These are phyloP conservation scores for Trichophaea hybrida DNA, from an alignment of 2,329 filamentous ascomycete genomes.

Conservation along the genomic window DNA sequence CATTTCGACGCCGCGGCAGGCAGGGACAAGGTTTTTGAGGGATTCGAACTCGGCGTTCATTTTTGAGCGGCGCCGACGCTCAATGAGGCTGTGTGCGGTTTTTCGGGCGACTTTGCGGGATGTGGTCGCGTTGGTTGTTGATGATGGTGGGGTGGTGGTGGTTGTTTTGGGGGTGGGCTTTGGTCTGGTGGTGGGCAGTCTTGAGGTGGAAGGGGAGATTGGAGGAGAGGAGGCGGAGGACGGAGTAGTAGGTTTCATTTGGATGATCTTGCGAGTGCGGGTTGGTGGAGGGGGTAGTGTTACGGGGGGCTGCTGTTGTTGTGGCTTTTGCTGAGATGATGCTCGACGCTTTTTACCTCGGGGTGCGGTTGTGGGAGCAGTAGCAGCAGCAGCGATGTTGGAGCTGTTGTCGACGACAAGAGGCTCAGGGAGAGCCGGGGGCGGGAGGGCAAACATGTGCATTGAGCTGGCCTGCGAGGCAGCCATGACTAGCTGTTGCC, in stretches of 20 bases:
- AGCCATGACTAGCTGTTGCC: background rate
- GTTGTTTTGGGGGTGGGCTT: slow-evolving; percentile 12
- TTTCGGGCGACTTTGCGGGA: slow-evolving; percentile 92
- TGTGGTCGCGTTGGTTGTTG: slow-evolving; percentile 34
- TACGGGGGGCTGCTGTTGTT: slow-evolving; percentile 37
- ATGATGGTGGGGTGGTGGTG: slow-evolving; percentile 17
- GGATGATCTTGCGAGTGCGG: slow-evolving; percentile 86
- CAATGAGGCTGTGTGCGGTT: slow-evolving; percentile 90
- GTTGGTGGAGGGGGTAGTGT: slow-evolving; percentile 83
- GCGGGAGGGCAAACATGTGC: slow-evolving; percentile 36
- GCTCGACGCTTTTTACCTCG: slow-evolving; percentile 19
- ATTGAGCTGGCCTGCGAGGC: slow-evolving; percentile 36
- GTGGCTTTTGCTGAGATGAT: slow-evolving; percentile 26
- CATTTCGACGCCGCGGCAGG: slow-evolving; percentile 88
- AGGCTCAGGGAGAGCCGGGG: slow-evolving; percentile 8
- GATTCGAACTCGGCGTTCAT: slow-evolving; percentile 98
- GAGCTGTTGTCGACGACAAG: slow-evolving; percentile 11
- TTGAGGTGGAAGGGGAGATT: slow-evolving; percentile 8
- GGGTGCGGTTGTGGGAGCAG: slow-evolving; percentile 7
- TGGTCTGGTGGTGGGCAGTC: slow-evolving; percentile 12
- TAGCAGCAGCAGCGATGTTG: slow-evolving; percentile 4
- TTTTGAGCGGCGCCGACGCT: slow-evolving; percentile 76
- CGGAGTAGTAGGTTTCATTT: slow-evolving; percentile 65
- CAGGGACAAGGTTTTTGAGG: slow-evolving; percentile 87
- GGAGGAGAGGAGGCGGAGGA: slow-evolving; percentile 29